Conservation (phyloP, 441 rosid genomes). For the Brassica balearica region DNA sequence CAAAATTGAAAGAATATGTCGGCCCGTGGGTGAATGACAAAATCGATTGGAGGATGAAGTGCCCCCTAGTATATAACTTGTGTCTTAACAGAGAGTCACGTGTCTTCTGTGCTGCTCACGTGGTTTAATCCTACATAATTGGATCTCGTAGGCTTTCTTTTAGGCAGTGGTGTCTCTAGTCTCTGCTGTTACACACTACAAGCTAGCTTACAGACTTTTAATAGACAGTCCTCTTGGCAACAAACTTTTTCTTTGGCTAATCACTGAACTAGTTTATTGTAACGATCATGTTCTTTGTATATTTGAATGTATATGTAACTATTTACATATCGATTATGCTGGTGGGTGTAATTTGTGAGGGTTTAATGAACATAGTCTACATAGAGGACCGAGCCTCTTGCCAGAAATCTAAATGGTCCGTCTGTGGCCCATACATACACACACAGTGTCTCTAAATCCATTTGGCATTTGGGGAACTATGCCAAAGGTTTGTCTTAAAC, state of each 20-base stretch:
- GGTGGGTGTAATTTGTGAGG: slow-evolving; percentile 26
- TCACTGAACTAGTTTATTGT: slow-evolving; percentile 9
- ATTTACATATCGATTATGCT: not conserved
- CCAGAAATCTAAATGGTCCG: slow-evolving; percentile 28
- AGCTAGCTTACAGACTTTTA: no score
- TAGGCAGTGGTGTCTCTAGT: slow-evolving; percentile 7
- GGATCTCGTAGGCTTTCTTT: slow-evolving; percentile 39
- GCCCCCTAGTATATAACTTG: not conserved
- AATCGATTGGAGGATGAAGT: slow-evolving; percentile 10
- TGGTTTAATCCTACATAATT: slow-evolving; percentile 40
- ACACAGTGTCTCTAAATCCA: slow-evolving; percentile 1
- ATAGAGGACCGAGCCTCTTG: slow-evolving; percentile 42
- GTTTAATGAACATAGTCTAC: not conserved
- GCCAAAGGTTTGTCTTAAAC: not conserved
- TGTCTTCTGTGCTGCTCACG: slow-evolving; percentile 40
- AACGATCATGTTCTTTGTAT: slow-evolving; percentile 18
- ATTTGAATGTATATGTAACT: not conserved
- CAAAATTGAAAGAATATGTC: slow-evolving; percentile 15
- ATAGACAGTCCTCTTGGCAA: slow-evolving; percentile 6
- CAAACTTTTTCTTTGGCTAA: not conserved
- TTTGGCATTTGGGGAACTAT: slow-evolving; percentile 28
- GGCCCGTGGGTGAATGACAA: slow-evolving; percentile 37
- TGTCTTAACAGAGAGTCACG: slow-evolving; percentile 24
- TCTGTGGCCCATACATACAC: slow-evolving; percentile 17
- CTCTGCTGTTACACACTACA: not conserved